Evolutionary conservation across 140 eudicot species (phyloP), one percentile per base, ranked within the genome.

Genomic region (Stevia rebaudiana): DNA sequence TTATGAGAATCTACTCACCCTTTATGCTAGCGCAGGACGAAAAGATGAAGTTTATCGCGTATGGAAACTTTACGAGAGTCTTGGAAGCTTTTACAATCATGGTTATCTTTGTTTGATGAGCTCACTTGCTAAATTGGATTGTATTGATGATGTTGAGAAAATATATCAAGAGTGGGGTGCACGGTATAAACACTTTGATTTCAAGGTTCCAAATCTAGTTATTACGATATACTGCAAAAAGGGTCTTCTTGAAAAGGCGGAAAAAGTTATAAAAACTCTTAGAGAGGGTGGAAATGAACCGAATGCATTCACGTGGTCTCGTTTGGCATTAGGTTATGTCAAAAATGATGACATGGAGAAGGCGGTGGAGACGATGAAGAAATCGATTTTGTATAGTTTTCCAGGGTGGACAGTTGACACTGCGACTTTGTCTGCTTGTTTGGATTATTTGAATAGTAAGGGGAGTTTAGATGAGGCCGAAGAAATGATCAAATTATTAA

Each of bases 81-180:
- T 25, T 49, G 83, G 78, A 6, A 73, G 55, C 35, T 51, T 78
- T 44, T 71, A 62, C 68, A 79, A 80, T 56, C 55, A 30, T 28
- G 65, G 79, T 13, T 84, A 88, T 71, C 67, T 48, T 40, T 57
- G 74, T 43, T 41, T 82, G 65, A 68, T 88, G 74, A 78, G 77
- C 59, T 69, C 94, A 19, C 79, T 88, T 46, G 74, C 47, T n/a
- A 88, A 77, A 64, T 11, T 85, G 67, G 87, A 80, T 63, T 87
- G 83, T 61, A 57, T 85, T 24, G 80, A 80, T 41, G 94, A 81
- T 1, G 79, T 83, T 21, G 80, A 76, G 70, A 80, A 68, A 60
- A 55, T 82, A 35, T 71, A 78, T 10, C 75, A 72, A 8, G 85
- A 88, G 55, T 84, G 90, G 88, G 73, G 60, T 41, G 63, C 11